phyloP scores from a whole-genome alignment of 257 asterid genomes.

The Penstemon davidsonii region DNA sequence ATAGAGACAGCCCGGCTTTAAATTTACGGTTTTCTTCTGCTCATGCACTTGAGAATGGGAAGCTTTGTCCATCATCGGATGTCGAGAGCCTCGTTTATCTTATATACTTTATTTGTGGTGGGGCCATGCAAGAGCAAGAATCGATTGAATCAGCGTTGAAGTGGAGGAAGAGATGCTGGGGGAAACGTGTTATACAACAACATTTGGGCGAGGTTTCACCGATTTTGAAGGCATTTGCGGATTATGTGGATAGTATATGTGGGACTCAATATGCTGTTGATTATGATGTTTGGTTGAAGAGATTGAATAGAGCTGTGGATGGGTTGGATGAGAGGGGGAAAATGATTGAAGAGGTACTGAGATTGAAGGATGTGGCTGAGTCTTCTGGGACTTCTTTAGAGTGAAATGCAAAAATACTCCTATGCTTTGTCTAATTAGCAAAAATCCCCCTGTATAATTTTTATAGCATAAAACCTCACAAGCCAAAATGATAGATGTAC shows the following conservation, averaged over 20 bases:
- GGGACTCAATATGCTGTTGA: slow-evolving; percentile 80
- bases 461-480: too few relatives aligned
- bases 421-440: too few relatives aligned
- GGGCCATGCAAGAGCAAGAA: slow-evolving; percentile 57
- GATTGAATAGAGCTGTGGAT: slow-evolving; percentile 52
- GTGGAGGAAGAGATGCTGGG: slow-evolving; percentile 77
- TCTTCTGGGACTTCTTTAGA: slow-evolving; percentile 50
- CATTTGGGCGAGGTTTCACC: slow-evolving; percentile 68
- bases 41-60: slow-evolving; percentile 74
- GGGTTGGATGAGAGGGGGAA: slow-evolving; percentile 56
- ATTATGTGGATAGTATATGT: slow-evolving; percentile 65
- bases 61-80: slow-evolving; percentile 80
- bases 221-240: slow-evolving; percentile 70
- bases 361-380: slow-evolving; percentile 50
- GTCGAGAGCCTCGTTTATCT: slow-evolving; percentile 75
- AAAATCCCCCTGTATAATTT: too few relatives aligned
- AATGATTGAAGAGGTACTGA: slow-evolving; percentile 39
- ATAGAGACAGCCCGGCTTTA: slow-evolving; percentile 69
- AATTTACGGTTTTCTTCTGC: slow-evolving; percentile 67
- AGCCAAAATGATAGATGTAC: too few relatives aligned
- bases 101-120: slow-evolving; percentile 58
- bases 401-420: too few relatives aligned
- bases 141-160: slow-evolving; percentile 78
- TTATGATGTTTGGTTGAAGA: slow-evolving; percentile 70
- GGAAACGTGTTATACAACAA: slow-evolving; percentile 59